Conservation (phyloP, 2,329 filamentous ascomycete species). For the Microcyclospora tardicrescens region DNA sequence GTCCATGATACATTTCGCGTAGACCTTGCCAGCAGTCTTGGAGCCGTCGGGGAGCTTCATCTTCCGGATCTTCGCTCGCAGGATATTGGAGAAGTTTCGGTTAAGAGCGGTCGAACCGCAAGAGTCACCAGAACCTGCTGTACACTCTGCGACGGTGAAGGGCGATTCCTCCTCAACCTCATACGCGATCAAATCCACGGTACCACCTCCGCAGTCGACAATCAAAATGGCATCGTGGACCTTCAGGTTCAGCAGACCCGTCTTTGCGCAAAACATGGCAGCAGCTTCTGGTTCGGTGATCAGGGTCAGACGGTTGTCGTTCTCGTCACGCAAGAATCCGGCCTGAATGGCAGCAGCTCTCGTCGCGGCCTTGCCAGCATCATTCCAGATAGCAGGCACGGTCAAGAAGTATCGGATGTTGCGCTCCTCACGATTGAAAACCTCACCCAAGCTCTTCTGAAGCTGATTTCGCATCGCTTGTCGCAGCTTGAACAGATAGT, state of each 20-base stretch:
- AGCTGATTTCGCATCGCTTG: slow-evolving; percentile 93
- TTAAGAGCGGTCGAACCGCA: slow-evolving; percentile 98
- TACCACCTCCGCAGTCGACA: slow-evolving; percentile 95
- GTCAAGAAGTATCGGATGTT: slow-evolving; percentile 97
- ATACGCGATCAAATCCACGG: slow-evolving; percentile 96
- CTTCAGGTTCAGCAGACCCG: slow-evolving; percentile 87
- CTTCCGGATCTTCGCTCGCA: slow-evolving; percentile 94
- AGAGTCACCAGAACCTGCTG: slow-evolving; percentile 90
- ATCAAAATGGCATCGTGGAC: slow-evolving; percentile 97
- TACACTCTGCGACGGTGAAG: slow-evolving; percentile 94
- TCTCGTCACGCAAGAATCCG: slow-evolving; percentile 90
- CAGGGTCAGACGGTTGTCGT: slow-evolving; percentile 88
- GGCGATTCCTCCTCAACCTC: slow-evolving; percentile 96
- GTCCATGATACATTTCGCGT: slow-evolving; percentile 99
- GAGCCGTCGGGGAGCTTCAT: slow-evolving; percentile 98
- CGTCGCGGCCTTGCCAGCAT: slow-evolving; percentile 93
- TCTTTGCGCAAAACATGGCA: slow-evolving; percentile 95
- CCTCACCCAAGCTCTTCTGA: slow-evolving; percentile 91
- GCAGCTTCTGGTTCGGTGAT: slow-evolving; percentile 95
- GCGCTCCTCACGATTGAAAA: slow-evolving; percentile 94
- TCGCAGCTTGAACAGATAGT: slow-evolving; percentile 95
- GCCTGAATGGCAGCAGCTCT: slow-evolving; percentile 93
- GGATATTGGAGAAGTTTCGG: slow-evolving; percentile 94
- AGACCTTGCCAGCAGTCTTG: slow-evolving; percentile 93
- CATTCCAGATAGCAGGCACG: slow-evolving; percentile 99